Evolutionary conservation across 257 asterid species (phyloP), one percentile per base, ranked within the genome.

Genomic region (Buddleja alternifolia): DNA sequence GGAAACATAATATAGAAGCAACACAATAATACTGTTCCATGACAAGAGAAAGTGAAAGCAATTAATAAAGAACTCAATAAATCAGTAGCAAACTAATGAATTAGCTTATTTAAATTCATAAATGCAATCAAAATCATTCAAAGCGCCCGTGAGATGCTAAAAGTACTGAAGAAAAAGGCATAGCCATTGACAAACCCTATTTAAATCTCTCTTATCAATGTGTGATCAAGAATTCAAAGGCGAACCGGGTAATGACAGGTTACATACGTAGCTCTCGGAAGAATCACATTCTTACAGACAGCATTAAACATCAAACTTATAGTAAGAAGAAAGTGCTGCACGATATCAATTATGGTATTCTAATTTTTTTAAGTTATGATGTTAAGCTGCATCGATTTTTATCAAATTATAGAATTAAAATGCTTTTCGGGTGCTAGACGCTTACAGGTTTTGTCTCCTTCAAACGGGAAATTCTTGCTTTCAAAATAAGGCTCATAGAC

Each of bases 61-160:
- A 42, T 8, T 7, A 14, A 62, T 21, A 6, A 24, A 44, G 67
- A 61, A 6, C n/a, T 20, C 7, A 47, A 19, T 40, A 8, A 41
- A 16, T 40, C n/a, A 36, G 16, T 42, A 9, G 23, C 4, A 61
- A 8, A n/a, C n/a, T n/a, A n/a, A n/a, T n/a, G n/a, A n/a, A 34
- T 42, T 63, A 63, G 40, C 42, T 29, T 20, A 53, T 53, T 16
- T 7, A 50, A 37, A 37, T 40, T 29, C 0, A n/a, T 16, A 61
- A 16, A 53, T 15, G 23, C 17, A 25, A 12, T 32, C 41, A 39
- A 47, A 14, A 21, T 32, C 57, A 7, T 42, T 32, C 15, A 14
- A 25, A 41, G 67, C 60, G 46, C 52, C 65, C 34, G n/a, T 6
- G 11, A n/a, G n/a, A 11, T n/a, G n/a, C 36, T 40, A 61, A 40